Percentiles rank a stretch among this genome's conserved stretches.
These are phyloP conservation scores for Boletus sp. DNA, from an alignment of 768 basidiomycete species.

Conservation along the genomic window DNA sequence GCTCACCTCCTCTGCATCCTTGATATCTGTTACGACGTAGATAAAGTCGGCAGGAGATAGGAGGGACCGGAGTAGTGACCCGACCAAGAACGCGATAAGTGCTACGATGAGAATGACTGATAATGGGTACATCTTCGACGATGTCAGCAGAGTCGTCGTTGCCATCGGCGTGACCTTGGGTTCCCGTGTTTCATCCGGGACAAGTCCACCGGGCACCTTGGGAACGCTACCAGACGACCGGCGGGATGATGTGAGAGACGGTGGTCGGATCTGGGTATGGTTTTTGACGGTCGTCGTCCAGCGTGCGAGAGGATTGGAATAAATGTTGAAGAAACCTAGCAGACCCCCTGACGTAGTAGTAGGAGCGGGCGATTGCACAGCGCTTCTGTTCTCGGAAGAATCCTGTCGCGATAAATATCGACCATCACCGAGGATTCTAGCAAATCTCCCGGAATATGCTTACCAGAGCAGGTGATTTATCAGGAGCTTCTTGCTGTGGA, in stretches of 20 bases:
- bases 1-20: constrained; percentile 50
- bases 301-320: constrained; percentile 56
- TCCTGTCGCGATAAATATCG: constrained; percentile 16
- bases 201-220: constrained; percentile 39
- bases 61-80: constrained; percentile 85
- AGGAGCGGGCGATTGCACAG: constrained; percentile 17
- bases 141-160: constrained; percentile 3
- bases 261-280: constrained; percentile 16
- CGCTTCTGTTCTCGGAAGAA: constrained; percentile 25
- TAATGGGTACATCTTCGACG: constrained; percentile 36
- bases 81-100: constrained; percentile 87
- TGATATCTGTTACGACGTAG: constrained; percentile 63
- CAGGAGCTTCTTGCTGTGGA: constrained; percentile 19
- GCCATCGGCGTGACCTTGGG: background rate
- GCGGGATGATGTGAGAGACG: constrained; percentile 23
- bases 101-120: constrained; percentile 71
- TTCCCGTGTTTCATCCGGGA: constrained; percentile 13
- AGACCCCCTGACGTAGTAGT: constrained; percentile 40
- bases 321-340: constrained; percentile 59
- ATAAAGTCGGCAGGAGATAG: constrained; percentile 91
- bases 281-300: constrained; percentile 40
- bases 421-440: background rate
- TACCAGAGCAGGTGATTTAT: constrained; percentile 22
- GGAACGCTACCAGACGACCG: constrained; percentile 22
- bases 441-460: constrained; percentile 7